Evolutionary conservation across 2,329 filamentous ascomycete genomes (phyloP).

Genomic region (Tolypocladium capitatum): DNA sequence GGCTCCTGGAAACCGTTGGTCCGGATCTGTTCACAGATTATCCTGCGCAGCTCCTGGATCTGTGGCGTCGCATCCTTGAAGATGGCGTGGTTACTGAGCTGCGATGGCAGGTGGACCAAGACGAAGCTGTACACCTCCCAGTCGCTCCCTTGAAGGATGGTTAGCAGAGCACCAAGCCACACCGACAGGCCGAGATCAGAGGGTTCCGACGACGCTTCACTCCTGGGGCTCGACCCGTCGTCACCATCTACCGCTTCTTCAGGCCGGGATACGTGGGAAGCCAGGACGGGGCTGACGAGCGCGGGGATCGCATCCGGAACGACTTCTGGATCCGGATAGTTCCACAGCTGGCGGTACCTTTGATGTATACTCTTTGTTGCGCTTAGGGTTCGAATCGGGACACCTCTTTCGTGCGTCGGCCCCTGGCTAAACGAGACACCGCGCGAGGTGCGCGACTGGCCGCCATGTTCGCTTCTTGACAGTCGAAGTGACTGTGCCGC

Average conservation of each 20-base stretch:
- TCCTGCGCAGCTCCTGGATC: conserved; percentile 59
- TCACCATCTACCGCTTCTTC: conserved; percentile 2
- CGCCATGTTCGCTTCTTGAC: conserved; percentile 30
- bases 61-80: conserved; percentile 64
- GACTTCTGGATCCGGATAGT: conserved; percentile 40
- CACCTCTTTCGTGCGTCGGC: conserved; percentile 27
- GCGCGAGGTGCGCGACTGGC: conserved; percentile 26
- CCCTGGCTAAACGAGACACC: conserved; percentile 39
- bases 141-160: conserved; percentile 61
- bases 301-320: conserved; percentile 34
- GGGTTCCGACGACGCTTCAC: conserved; percentile 21
- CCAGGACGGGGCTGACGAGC: conserved; percentile 36
- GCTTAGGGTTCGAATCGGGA: conserved; percentile 28
- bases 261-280: conserved; percentile 19
- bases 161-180: conserved; percentile 68
- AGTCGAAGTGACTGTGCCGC: conserved; percentile 29
- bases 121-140: conserved; percentile 94
- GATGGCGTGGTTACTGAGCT: conserved; percentile 79
- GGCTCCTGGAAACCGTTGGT: conserved; percentile 69
- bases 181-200: conserved; percentile 41
- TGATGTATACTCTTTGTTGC: conserved; percentile 17
- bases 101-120: conserved; percentile 71
- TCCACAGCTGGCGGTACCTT: conserved; percentile 42
- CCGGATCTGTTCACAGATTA: conserved; percentile 74
- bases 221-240: conserved; percentile 9